phyloP scores from a whole-genome alignment of 1,284 basidiomycete genomes.

The Limonomyces culmigenus region DNA sequence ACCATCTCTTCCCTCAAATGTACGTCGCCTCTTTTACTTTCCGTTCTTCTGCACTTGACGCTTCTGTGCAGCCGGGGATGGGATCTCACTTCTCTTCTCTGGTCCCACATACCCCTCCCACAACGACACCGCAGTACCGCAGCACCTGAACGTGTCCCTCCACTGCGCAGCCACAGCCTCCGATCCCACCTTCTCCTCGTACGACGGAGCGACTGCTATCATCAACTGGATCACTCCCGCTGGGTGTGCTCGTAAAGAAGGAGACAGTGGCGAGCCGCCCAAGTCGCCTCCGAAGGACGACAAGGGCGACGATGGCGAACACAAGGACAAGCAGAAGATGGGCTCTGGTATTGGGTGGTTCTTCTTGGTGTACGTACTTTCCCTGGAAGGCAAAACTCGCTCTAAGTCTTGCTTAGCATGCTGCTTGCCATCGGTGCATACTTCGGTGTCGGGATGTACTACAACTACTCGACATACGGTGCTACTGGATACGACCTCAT shows the following conservation, averaged over 20 bases:
- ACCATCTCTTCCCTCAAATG: constrained; percentile 2
- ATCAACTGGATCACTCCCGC: constrained; percentile 43
- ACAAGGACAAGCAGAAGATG: constrained; percentile 20
- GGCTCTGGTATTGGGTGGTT: constrained; percentile 71
- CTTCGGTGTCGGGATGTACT: constrained; percentile 61
- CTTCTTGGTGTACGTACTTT: constrained; percentile 42
- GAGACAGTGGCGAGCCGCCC: constrained; percentile 11
- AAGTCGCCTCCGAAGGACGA: constrained; percentile 13
- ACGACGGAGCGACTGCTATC: constrained; percentile 33
- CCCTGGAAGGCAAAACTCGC: constrained; percentile 1
- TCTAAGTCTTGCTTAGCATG: constrained; percentile 30
- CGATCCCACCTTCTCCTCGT: constrained; percentile 37
- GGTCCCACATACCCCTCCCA: constrained; percentile 40
- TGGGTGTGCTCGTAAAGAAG: constrained; percentile 27
- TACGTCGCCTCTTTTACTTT: constrained; percentile 6
- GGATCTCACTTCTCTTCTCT: constrained; percentile 38
- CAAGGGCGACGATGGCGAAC: constrained; percentile 14
- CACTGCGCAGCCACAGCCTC: constrained; percentile 31
- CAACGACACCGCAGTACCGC: constrained; percentile 22
- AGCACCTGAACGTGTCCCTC: constrained; percentile 43
- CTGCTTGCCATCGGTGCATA: constrained; percentile 50
- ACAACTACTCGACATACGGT: constrained; percentile 73
- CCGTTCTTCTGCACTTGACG: no score
- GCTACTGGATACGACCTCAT: constrained; percentile 65
- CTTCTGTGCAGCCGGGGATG: constrained; percentile 30